Percentiles rank a stretch among this genome's conserved stretches.
phyloP scores from a whole-genome alignment of 768 basidiomycete genomes.

The Hericium coralloides region DNA sequence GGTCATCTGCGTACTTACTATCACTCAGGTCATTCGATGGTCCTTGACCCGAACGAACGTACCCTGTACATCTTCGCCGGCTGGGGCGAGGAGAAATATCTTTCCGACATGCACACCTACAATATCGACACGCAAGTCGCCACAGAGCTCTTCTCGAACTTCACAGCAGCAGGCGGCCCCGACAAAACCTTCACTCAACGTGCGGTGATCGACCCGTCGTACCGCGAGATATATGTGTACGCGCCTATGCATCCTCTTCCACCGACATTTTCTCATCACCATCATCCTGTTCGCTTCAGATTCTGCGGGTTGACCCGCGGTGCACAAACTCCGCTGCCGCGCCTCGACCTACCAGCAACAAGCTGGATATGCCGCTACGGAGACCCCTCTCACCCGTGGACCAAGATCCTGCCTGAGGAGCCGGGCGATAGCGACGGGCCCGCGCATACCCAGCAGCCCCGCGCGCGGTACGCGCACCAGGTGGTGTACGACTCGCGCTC shows the following conservation, averaged over 20 bases:
- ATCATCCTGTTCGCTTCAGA: conserved; percentile 25
- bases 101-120: conserved; percentile 72
- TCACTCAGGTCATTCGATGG: conserved; percentile 67
- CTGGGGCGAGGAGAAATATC: conserved; percentile 50
- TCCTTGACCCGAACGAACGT: conserved; percentile 50
- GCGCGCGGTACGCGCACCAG: conserved; percentile 70
- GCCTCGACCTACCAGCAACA: conserved; percentile 39
- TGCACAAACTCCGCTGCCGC: conserved; percentile 29
- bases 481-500: conserved; percentile 59
- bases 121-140: conserved; percentile 49
- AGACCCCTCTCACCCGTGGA: conserved; percentile 56
- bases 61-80: conserved; percentile 70
- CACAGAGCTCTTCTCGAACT: conserved; percentile 55
- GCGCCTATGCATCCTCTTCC: conserved; percentile 15
- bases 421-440: background rate
- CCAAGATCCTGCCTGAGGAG: conserved; percentile 38
- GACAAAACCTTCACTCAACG: conserved; percentile 68
- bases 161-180: conserved; percentile 53
- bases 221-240: conserved; percentile 69
- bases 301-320: conserved; percentile 53
- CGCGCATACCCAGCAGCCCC: conserved; percentile 31
- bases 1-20: background rate
- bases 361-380: conserved; percentile 66
- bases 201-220: conserved; percentile 53
- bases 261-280: background rate